Conservation (phyloP, 1,284 basidiomycete species). For the Sporisorium scitamineum region DNA sequence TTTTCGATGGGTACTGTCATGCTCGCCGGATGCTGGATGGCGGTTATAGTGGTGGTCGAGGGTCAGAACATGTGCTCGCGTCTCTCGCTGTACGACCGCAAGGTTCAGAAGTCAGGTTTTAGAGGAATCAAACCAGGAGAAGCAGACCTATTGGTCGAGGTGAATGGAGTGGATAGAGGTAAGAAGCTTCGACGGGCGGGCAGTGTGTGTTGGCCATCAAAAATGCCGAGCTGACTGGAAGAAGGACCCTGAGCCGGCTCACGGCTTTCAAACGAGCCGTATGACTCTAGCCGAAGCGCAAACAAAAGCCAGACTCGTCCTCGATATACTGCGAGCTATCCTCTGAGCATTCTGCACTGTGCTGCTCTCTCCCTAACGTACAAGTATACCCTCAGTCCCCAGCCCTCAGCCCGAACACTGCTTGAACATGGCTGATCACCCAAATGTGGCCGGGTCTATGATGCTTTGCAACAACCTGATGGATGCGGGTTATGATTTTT, state of each 20-base stretch:
- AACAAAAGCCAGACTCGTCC: no score
- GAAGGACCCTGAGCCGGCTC: slow-evolving; percentile 24
- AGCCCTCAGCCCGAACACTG: no score
- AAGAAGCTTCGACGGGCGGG: neutral
- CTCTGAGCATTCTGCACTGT: no score
- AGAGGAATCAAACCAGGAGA: neutral
- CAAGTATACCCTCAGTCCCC: no score
- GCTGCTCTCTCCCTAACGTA: no score
- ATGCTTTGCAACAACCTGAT: no score
- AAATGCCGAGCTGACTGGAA: neutral
- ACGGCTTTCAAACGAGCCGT: slow-evolving; percentile 33
- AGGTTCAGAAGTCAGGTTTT: neutral
- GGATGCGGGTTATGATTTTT: no score
- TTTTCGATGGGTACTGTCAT: slow-evolving; percentile 27
- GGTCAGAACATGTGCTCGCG: neutral
- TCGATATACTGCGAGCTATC: no score
- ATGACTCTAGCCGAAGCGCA: neutral
- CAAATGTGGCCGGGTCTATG: no score
- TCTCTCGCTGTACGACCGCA: neutral
- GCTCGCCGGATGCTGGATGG: neutral
- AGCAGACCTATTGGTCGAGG: no score
- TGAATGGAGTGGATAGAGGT: neutral
- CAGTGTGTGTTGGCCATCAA: neutral
- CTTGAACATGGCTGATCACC: no score
- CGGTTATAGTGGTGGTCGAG: neutral